phyloP scores from a whole-genome alignment of 805 yeast genomes.

The Yamadazyma takamatsuzukensis region DNA sequence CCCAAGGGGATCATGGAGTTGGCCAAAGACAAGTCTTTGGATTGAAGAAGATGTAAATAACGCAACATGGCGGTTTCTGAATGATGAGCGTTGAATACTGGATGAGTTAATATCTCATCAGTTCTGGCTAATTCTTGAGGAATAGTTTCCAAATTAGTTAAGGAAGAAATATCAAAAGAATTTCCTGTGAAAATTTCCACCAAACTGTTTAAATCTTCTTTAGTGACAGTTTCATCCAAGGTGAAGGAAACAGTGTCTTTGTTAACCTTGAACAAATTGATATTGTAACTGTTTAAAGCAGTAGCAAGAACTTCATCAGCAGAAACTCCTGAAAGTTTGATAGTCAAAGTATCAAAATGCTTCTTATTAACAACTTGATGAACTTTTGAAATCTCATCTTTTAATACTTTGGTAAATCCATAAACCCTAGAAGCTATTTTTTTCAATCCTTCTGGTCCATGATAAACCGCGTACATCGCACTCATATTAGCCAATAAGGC shows the following conservation, averaged over 20 bases:
- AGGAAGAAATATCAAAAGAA: slow-evolving; percentile 10
- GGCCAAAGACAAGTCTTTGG: slow-evolving; percentile 86
- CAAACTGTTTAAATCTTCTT: slow-evolving; percentile 56
- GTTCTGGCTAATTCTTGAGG: slow-evolving; percentile 50
- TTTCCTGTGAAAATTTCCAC: slow-evolving; percentile 11
- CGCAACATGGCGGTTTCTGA: slow-evolving; percentile 94
- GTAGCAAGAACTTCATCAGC: slow-evolving; percentile 53
- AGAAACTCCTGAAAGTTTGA: slow-evolving; percentile 47
- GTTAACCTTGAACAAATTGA: slow-evolving; percentile 72
- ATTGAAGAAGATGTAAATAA: slow-evolving; percentile 79
- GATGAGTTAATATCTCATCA: slow-evolving; percentile 60
- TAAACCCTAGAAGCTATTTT: slow-evolving; percentile 74
- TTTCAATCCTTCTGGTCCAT: slow-evolving; percentile 84
- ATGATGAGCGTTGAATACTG: slow-evolving; percentile 82
- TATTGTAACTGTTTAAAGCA: slow-evolving; percentile 61
- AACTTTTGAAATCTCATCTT: slow-evolving; percentile 44
- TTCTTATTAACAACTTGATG: slow-evolving; percentile 54
- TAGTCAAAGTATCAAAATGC: slow-evolving; percentile 87
- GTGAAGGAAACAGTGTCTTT: slow-evolving; percentile 65
- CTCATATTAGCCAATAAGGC: slow-evolving; percentile 94
- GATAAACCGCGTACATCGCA: slow-evolving; percentile 94
- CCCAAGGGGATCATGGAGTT: slow-evolving; percentile 97
- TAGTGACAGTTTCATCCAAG: slow-evolving; percentile 83
- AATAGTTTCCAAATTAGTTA: slow-evolving; percentile 19
- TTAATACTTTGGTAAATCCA: slow-evolving; percentile 70